Conservation (phyloP, 192 early-diverging fungal species). For the Coemansia sp. region DNA sequence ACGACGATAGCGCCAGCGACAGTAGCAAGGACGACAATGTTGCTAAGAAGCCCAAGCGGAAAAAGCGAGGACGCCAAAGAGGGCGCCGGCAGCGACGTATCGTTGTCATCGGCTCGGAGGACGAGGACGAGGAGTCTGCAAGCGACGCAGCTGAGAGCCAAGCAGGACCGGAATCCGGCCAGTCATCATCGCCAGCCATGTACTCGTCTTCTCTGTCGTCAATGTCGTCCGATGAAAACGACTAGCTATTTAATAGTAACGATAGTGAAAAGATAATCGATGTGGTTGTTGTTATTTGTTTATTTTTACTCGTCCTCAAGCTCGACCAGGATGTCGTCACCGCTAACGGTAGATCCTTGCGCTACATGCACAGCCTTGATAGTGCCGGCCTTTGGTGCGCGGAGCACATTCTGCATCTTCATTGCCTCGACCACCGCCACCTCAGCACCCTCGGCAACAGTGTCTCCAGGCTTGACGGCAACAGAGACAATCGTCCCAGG, state of each 20-base stretch:
- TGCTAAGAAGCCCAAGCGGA: background rate
- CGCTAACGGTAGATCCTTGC: slow-evolving; percentile 73
- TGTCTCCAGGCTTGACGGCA: slow-evolving; percentile 78
- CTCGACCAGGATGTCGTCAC: slow-evolving; percentile 78
- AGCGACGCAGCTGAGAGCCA: background rate
- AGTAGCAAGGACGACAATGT: background rate
- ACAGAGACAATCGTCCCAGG: slow-evolving; percentile 87
- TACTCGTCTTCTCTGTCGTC: slow-evolving; percentile 4
- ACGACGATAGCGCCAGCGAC: background rate
- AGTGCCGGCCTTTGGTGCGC: slow-evolving; percentile 74
- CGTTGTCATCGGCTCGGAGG: background rate
- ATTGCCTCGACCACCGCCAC: slow-evolving; percentile 93
- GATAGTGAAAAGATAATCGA: background rate
- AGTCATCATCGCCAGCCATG: slow-evolving; percentile 3
- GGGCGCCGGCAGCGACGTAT: background rate
- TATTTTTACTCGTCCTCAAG: slow-evolving; percentile 49
- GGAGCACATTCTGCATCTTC: slow-evolving; percentile 97
- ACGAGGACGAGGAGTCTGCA: background rate
- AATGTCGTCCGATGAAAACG: slow-evolving; percentile 1
- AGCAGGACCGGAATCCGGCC: background rate
- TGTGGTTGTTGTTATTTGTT: no score
- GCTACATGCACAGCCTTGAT: slow-evolving; percentile 77
- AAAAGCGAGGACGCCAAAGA: background rate
- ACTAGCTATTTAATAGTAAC: background rate
- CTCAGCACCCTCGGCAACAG: slow-evolving; percentile 79